Evolutionary conservation across 2,329 filamentous ascomycete genomes (phyloP).

Genomic region (Ophiosphaerella korrae): DNA sequence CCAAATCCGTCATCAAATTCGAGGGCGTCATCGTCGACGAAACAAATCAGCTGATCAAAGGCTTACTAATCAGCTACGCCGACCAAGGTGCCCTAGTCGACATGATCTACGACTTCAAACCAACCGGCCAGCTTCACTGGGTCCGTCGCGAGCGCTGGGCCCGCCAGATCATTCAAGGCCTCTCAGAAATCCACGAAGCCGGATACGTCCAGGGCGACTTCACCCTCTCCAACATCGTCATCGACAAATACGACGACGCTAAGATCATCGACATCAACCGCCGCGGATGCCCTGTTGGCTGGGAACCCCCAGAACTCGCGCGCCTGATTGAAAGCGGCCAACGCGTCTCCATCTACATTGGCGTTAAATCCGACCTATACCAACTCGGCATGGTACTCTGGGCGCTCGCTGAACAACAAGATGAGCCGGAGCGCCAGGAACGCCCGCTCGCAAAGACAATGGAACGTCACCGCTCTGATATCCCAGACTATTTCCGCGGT

Average conservation of each 20-base stretch:
- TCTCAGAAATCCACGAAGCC: constrained; percentile 91
- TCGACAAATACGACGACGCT: constrained; percentile 81
- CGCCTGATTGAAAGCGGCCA: constrained; percentile 85
- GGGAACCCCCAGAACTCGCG: constrained; percentile 93
- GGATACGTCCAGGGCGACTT: constrained; percentile 98
- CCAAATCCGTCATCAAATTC: constrained; percentile 80
- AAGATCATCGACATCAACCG: constrained; percentile 99
- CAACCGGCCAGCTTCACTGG: constrained; percentile 65
- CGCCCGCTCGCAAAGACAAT: constrained; percentile 62
- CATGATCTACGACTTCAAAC: constrained; percentile 79
- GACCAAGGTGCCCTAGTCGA: constrained; percentile 87
- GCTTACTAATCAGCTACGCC: constrained; percentile 86
- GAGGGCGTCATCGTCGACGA: constrained; percentile 89
- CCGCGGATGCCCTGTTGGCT: constrained; percentile 93
- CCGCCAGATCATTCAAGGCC: constrained; percentile 83
- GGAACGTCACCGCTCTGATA: constrained; percentile 46
- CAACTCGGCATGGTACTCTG: constrained; percentile 97
- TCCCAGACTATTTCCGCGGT: constrained; percentile 79
- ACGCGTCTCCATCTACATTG: constrained; percentile 94
- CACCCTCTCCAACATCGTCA: constrained; percentile 94
- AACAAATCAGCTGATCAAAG: constrained; percentile 73
- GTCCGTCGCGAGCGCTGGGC: constrained; percentile 82
- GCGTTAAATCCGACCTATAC: constrained; percentile 94
- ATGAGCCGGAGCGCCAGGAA: constrained; percentile 82
- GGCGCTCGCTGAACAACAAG: constrained; percentile 83